Conservation (phyloP, 495 filamentous ascomycete genomes). For the Astrothelium macrocarpum region DNA sequence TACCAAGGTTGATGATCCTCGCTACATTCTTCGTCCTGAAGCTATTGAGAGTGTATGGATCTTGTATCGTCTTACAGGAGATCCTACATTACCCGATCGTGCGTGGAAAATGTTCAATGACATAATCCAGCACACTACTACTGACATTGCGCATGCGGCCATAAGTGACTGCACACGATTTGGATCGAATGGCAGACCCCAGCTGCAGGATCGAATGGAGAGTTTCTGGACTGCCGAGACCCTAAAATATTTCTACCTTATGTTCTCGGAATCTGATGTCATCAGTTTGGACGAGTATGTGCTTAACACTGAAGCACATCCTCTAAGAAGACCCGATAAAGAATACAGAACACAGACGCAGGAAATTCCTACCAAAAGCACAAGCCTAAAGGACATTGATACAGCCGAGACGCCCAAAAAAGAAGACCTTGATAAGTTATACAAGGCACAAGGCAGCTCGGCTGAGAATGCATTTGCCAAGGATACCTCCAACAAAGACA, state of each 20-base stretch:
- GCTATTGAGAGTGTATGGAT: slow-evolving; percentile 93
- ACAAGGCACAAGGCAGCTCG: neutral
- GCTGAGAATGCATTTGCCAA: neutral
- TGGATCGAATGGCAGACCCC: slow-evolving; percentile 12
- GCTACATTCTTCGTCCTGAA: slow-evolving; percentile 78
- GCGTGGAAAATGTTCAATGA: slow-evolving; percentile 91
- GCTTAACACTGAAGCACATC: slow-evolving; percentile 71
- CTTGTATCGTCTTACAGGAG: slow-evolving; percentile 86
- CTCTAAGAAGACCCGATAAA: slow-evolving; percentile 44
- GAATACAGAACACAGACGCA: neutral
- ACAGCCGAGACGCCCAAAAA: neutral
- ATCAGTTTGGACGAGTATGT: slow-evolving; percentile 65
- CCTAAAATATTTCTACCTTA: slow-evolving; percentile 81
- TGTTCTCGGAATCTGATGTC: slow-evolving; percentile 63
- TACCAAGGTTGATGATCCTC: slow-evolving; percentile 43
- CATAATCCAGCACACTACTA: slow-evolving; percentile 58
- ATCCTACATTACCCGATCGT: slow-evolving; percentile 66
- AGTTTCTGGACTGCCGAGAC: slow-evolving; percentile 37
- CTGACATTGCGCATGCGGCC: slow-evolving; percentile 52
- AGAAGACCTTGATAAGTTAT: neutral
- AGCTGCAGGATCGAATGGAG: slow-evolving; percentile 31
- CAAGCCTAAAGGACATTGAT: neutral
- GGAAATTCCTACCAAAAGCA: neutral
- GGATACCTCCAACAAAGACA: neutral
- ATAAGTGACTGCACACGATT: slow-evolving; percentile 26